Evolutionary conservation across 805 yeast genomes (phyloP).

Genomic region (Candida boidinii): DNA sequence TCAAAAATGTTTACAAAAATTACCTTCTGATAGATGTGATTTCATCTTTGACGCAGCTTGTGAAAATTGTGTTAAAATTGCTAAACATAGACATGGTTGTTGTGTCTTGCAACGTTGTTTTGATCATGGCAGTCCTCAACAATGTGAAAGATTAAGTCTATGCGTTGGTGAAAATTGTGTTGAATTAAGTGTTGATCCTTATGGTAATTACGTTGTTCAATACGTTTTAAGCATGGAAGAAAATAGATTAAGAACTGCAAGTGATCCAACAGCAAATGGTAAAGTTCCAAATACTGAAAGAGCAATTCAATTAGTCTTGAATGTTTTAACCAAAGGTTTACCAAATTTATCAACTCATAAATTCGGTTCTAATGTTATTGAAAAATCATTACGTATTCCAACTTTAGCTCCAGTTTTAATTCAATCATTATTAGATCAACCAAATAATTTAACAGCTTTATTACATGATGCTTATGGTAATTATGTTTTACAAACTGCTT

Average conservation of each 20-base stretch:
- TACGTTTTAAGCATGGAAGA: constrained; percentile 54
- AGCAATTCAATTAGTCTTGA: constrained; percentile 20
- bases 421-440: constrained; percentile 29
- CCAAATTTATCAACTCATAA: constrained; percentile 44
- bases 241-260: constrained; percentile 21
- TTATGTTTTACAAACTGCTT: constrained; percentile 49
- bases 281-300: constrained; percentile 21
- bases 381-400: constrained; percentile 42
- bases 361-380: constrained; percentile 54
- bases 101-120: constrained; percentile 93
- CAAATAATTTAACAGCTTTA: constrained; percentile 28
- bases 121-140: constrained; percentile 73
- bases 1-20: constrained; percentile 79
- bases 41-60: constrained; percentile 86
- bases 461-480: constrained; percentile 54
- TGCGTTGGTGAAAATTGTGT: constrained; percentile 64
- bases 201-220: constrained; percentile 95
- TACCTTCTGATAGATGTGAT: constrained; percentile 63
- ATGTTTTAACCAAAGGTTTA: constrained; percentile 20
- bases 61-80: constrained; percentile 64
- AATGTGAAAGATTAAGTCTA: constrained; percentile 57
- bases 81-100: constrained; percentile 96
- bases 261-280: constrained; percentile 14
- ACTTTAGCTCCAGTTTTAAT: constrained; percentile 37
- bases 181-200: constrained; percentile 77